A percentile compares a stretch with the other conserved stretches of the same genome.
Conservation (phyloP, 2,329 filamentous ascomycete genomes). For the Paecilomyces sp. region DNA sequence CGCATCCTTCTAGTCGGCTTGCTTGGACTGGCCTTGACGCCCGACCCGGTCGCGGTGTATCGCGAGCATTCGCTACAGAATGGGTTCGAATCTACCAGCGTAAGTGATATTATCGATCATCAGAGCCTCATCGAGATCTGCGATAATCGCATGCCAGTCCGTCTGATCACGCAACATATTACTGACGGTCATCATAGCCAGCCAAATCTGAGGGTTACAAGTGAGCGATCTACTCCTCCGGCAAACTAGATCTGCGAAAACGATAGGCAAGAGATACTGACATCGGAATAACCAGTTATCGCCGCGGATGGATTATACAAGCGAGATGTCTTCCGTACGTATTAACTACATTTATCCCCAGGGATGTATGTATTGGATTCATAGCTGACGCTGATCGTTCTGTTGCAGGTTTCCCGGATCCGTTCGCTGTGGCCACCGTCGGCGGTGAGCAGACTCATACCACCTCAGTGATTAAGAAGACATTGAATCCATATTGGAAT, state of each 20-base stretch:
- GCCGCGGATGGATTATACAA: conserved; percentile 98
- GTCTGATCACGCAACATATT: neutral
- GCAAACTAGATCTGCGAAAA: neutral
- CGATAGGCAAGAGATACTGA: conserved; percentile 11
- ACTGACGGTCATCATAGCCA: conserved; percentile 45
- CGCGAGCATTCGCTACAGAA: conserved; percentile 26
- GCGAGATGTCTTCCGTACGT: conserved; percentile 96
- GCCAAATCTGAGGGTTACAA: conserved; percentile 88
- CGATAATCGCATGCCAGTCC: neutral
- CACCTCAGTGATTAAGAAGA: conserved; percentile 95
- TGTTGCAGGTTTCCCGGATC: conserved; percentile 80
- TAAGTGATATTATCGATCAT: conserved; percentile 37
- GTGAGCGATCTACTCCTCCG: conserved; percentile 46
- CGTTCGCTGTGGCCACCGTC: conserved; percentile 93
- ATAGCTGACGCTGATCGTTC: conserved; percentile 2
- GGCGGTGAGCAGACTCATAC: conserved; percentile 98
- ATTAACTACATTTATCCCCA: conserved; percentile 1
- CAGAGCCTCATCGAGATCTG: neutral
- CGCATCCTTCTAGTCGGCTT: conserved; percentile 21
- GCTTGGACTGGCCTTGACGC: conserved; percentile 27
- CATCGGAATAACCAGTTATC: conserved; percentile 61
- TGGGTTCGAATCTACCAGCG: conserved; percentile 58
- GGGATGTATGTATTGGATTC: neutral
- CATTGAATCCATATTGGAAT: conserved; percentile 99
- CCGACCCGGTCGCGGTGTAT: conserved; percentile 17